Evolutionary conservation across 2,329 filamentous ascomycete species (phyloP), one percentile per base, ranked within the genome.

Genomic region (Ceratocystis huliohia): DNA sequence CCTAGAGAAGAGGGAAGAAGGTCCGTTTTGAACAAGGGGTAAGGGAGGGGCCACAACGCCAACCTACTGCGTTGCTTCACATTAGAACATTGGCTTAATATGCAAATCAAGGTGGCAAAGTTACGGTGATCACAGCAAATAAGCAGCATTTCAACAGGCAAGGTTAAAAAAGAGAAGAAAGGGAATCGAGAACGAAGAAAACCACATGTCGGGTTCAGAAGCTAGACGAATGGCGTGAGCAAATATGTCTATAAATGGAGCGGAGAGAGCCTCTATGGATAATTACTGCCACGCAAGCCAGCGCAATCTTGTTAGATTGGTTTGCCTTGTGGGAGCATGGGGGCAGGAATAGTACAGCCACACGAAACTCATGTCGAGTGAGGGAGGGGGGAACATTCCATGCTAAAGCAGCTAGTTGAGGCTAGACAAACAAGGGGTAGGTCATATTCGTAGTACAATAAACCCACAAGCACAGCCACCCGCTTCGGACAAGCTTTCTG

Each of bases 401-500:
- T 33, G 53, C 33, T 33, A 30, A 33, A 25, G 53, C 22, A 57
- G 7, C 30, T 25, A 57, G 13, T 57, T 33, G 53, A n/a, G 30
- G n/a, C 56, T 8, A 59, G 17, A 8, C 37, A 37, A 37, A 59
- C 56, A 57, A 33, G 56, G 56, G 56, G 56, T 3, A 25, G n/a
- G 17, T 10, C n/a, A 53, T 25, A 20, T 25, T n/a, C 10, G 48
- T n/a, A 33, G 15, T 4, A 37, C 56, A 37, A 30, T 6, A n/a
- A 17, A 56, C 20, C 37, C 50, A 22, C 13, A 56, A 59, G 56
- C 56, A 59, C 56, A 59, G 56, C 56, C 56, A 59, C 56, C 56
- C 56, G 33, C 56, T 10, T 53, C 15, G 7, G 28, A n/a, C 56
- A 59, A 59, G 56, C 28, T 59, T 59, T n/a, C 28, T 59, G 56